Evolutionary conservation across 805 yeast genomes (phyloP).

Genomic region (Debaryomyces castellii): DNA sequence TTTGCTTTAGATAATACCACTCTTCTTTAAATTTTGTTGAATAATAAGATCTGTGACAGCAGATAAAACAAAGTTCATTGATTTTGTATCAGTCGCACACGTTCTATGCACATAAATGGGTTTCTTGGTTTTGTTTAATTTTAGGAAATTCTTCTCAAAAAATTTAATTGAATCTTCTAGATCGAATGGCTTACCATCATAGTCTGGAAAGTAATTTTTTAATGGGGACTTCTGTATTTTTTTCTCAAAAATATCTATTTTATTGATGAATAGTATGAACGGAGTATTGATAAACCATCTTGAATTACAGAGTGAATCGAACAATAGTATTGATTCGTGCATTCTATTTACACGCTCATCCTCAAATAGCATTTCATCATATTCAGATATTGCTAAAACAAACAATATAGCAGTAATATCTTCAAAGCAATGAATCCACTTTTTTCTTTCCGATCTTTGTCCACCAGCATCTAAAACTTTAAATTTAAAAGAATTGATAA

Average conservation of each 20-base stretch:
- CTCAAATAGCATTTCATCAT: constrained; percentile 88
- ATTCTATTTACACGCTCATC: constrained; percentile 86
- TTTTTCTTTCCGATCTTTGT: constrained; percentile 84
- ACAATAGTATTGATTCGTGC: constrained; percentile 84
- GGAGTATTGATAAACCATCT: constrained; percentile 85
- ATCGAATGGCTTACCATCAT: constrained; percentile 59
- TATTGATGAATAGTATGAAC: constrained; percentile 84
- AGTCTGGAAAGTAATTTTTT: constrained; percentile 74
- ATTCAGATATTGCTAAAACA: constrained; percentile 87
- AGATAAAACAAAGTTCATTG: constrained; percentile 85
- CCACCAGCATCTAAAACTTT: constrained; percentile 96
- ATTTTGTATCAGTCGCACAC: constrained; percentile 89
- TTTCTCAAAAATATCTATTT: constrained; percentile 74
- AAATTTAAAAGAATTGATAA: constrained; percentile 60
- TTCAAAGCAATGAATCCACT: constrained; percentile 95
- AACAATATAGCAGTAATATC: constrained; percentile 85
- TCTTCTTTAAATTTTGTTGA: constrained; percentile 74
- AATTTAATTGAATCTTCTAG: constrained; percentile 66
- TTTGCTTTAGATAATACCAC: constrained; percentile 73
- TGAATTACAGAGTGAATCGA: constrained; percentile 81
- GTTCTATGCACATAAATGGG: constrained; percentile 92
- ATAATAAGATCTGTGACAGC: constrained; percentile 93
- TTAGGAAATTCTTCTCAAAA: constrained; percentile 66
- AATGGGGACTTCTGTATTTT: constrained; percentile 70
- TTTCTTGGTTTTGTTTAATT: constrained; percentile 61